Percentiles rank a stretch among this genome's conserved stretches.
Evolutionary conservation across 169 alveolate species (phyloP).

Genomic region (Sarcocystis neurona): DNA sequence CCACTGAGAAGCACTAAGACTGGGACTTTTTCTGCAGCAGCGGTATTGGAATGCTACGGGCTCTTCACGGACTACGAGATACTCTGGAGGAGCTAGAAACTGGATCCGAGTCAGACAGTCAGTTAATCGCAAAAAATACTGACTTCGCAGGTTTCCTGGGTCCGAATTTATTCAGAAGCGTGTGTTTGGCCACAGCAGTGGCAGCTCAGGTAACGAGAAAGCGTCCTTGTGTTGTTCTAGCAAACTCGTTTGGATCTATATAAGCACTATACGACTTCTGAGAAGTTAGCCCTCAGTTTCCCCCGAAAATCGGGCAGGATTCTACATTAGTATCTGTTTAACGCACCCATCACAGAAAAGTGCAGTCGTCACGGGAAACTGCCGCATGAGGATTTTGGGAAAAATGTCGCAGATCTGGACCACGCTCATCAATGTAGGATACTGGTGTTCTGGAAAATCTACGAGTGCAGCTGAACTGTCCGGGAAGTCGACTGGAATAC

Average conservation of each 20-base stretch:
- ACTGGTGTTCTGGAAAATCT: background rate
- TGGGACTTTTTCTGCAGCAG: slow-evolving; percentile 5
- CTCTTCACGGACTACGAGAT: slow-evolving; percentile 6
- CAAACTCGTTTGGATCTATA: no score
- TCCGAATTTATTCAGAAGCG: background rate
- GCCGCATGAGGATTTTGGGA: no score
- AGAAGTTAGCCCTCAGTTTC: no score
- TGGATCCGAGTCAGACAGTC: background rate
- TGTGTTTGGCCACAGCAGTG: slow-evolving; percentile 20
- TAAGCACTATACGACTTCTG: no score
- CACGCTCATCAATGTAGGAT: no score
- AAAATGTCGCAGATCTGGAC: no score
- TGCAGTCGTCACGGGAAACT: no score
- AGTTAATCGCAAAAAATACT: background rate
- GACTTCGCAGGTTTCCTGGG: slow-evolving; percentile 21
- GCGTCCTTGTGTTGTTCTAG: no score
- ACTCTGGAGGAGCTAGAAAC: slow-evolving; percentile 1
- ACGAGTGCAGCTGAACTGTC: background rate
- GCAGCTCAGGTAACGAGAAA: background rate
- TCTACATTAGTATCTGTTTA: no score
- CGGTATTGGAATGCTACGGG: slow-evolving; percentile 25
- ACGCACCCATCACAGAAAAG: no score
- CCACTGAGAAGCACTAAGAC: background rate
- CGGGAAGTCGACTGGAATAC: background rate
- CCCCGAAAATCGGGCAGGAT: no score